Base-by-base conservation (phyloP, 140 eudicot species). In the Oenanthe javanica region DNA sequence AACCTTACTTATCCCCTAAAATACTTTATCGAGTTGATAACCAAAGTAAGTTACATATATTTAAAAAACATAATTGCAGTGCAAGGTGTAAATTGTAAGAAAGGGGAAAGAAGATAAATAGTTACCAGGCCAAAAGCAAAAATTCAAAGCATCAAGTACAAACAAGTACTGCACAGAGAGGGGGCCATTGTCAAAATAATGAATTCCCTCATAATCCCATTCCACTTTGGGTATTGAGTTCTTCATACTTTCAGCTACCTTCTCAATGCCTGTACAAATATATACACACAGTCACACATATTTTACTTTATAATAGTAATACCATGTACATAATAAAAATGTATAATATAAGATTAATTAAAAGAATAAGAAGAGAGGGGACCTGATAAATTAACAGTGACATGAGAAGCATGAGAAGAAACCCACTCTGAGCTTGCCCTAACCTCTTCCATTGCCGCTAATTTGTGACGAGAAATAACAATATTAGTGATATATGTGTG, bases 71-170 rank as follows among this genome's bases (percentile, higher is more conserved):
- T 18, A 54, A 54, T 16, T 15, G 2, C 7, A 16, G 63, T 55
- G 63, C 63, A 55, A 55, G 63, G 3, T 54, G n/a, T n/a, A 9
- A 15, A 54, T 15, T 54, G 3, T 18, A n/a, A 16, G n/a, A 36
- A 36, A 4, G 23, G 48, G 12, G 5, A 49, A 13, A 19, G 4
- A 15, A 16, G 7, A 15, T 6, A 23, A 15, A n/a, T 55, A 13
- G 13, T n/a, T 89, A 93, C 97, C 98, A 69, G 97, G 98, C 98
- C 98, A 94, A 77, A 94, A 94, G 83, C 98, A 94, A 83, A 94
- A 92, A 84, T 94, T 94, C 23, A 75, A 8, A 25, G 79, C 79
- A 55, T 75, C 79, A 18, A 75, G 43, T 25, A 75, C 98, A 79
- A 94, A 81, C 86, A 92, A 81, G 83, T 94, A 94, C 85, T 94